Percentiles rank a stretch among this genome's conserved stretches.
These are phyloP conservation scores for Aureobasidium sp. DNA, from an alignment of 2,329 filamentous ascomycete species.

Conservation along the genomic window DNA sequence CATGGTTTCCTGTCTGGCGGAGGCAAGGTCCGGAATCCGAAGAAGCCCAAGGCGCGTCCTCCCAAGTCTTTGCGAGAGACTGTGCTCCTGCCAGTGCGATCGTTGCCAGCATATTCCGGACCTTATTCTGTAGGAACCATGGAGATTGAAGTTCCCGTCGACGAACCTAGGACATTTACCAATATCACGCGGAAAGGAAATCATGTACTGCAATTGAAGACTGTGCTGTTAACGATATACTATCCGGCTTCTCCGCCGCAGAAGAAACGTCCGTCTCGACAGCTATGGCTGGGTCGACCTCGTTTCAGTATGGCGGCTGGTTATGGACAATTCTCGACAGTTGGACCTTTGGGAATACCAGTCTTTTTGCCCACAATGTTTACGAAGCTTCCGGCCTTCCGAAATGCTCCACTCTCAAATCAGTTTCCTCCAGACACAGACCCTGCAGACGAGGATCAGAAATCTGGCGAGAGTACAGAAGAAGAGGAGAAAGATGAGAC, in stretches of 20 bases:
- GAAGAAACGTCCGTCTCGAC: conserved; percentile 39
- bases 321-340: conserved; percentile 52
- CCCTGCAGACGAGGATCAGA: conserved; percentile 31
- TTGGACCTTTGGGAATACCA: conserved; percentile 41
- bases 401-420: conserved; percentile 50
- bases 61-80: conserved; percentile 41
- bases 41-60: conserved; percentile 40
- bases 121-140: conserved; percentile 42
- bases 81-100: conserved; percentile 33
- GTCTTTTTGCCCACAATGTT: conserved; percentile 52
- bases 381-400: conserved; percentile 55
- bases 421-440: conserved; percentile 37
- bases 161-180: conserved; percentile 39
- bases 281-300: conserved; percentile 55
- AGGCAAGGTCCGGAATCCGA: conserved; percentile 30
- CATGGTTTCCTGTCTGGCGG: conserved; percentile 10
- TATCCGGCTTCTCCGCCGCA: conserved; percentile 45
- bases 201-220: conserved; percentile 45
- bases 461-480: conserved; percentile 15
- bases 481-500: not conserved
- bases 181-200: conserved; percentile 40
- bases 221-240: conserved; percentile 56
- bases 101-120: conserved; percentile 43
- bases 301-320: conserved; percentile 49
- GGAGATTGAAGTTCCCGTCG: conserved; percentile 46